A percentile compares a stretch with the other conserved stretches of the same genome.
These are phyloP conservation scores for Mortierella sp. DNA, from an alignment of 371 early-diverging fungal genomes.

Conservation along the genomic window DNA sequence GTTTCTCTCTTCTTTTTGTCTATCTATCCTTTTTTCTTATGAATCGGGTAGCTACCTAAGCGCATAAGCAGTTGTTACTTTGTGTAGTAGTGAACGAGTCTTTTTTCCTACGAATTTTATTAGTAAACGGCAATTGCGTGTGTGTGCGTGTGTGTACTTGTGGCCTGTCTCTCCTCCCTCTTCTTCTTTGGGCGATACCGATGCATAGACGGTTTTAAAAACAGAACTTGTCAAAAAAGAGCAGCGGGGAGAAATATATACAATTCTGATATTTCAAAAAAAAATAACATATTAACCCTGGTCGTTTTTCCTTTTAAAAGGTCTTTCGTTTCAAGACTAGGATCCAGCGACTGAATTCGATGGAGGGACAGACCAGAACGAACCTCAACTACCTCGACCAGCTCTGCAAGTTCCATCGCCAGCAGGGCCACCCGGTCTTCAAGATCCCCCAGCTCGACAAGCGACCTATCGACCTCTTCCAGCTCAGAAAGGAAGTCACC, in stretches of 20 bases:
- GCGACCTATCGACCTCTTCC: slow-evolving; percentile 88
- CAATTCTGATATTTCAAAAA: neutral
- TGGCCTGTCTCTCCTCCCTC: neutral
- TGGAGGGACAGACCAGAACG: slow-evolving; percentile 91
- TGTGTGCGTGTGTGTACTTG: neutral
- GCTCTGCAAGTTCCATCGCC: slow-evolving; percentile 89
- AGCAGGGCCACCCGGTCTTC: slow-evolving; percentile 78
- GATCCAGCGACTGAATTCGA: slow-evolving; percentile 89
- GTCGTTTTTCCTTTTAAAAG: slow-evolving; percentile 59
- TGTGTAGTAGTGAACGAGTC: no score
- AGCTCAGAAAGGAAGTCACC: slow-evolving; percentile 87
- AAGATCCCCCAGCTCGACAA: slow-evolving; percentile 87
- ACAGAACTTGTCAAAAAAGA: neutral
- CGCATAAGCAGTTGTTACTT: slow-evolving; percentile 6
- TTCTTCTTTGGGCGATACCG: slow-evolving; percentile 9
- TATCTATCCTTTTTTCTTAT: neutral
- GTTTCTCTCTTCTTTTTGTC: neutral
- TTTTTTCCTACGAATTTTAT: no score
- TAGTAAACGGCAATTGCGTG: neutral
- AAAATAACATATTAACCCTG: slow-evolving; percentile 9
- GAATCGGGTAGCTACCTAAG: neutral
- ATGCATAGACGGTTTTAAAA: slow-evolving; percentile 5
- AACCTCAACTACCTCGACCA: slow-evolving; percentile 93
- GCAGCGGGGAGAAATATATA: neutral
- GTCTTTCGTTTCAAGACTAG: slow-evolving; percentile 91